phyloP scores from a whole-genome alignment of 2,329 filamentous ascomycete species.

The Dryadomyces quercus-mongolicae region DNA sequence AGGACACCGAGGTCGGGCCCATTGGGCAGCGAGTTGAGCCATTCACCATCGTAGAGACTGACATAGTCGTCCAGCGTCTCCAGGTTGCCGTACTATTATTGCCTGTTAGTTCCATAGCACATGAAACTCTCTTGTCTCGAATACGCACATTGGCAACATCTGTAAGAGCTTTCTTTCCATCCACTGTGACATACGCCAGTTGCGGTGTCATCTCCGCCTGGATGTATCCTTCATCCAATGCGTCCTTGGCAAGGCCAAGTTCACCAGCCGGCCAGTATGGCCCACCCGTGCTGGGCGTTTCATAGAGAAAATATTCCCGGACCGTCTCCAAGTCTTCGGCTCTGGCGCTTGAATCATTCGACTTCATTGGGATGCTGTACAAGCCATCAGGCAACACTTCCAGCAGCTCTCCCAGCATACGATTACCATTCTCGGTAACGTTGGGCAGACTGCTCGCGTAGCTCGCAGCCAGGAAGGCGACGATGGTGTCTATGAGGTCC shows the following conservation, averaged over 20 bases:
- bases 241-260: slow-evolving; percentile 7
- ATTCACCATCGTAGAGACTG: slow-evolving; percentile 29
- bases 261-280: slow-evolving; percentile 8
- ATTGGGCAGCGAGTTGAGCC: slow-evolving; percentile 22
- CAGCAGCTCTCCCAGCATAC: background rate
- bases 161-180: background rate
- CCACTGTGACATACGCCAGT: background rate
- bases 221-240: slow-evolving; percentile 5
- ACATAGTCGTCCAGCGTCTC: slow-evolving; percentile 24
- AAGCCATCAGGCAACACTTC: background rate
- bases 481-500: background rate
- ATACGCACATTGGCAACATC: background rate
- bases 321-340: background rate
- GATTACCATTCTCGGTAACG: background rate
- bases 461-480: background rate
- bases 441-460: background rate
- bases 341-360: background rate
- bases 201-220: background rate
- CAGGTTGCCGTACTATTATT: slow-evolving; percentile 17
- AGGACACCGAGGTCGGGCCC: slow-evolving; percentile 24
- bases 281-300: slow-evolving; percentile 2
- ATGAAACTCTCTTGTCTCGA: background rate
- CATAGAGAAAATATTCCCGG: background rate
- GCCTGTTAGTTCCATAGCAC: no score
- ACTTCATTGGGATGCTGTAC: background rate